Conservation (phyloP, 2,329 filamentous ascomycete genomes). For the Neurospora sp. region DNA sequence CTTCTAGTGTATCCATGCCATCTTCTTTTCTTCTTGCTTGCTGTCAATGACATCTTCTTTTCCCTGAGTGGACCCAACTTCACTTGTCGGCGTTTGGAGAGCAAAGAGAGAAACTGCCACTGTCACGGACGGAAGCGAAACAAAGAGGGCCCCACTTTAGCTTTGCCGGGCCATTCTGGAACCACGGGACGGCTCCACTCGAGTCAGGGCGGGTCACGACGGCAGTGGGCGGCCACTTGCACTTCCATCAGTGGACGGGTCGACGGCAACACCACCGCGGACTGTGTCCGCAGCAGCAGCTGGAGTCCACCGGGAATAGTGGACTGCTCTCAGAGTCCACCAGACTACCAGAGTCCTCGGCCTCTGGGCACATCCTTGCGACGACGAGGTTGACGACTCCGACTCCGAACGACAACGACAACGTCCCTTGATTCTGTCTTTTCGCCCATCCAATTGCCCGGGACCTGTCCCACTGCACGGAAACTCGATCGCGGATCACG, state of each 20-base stretch:
- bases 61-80: background rate
- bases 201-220: slow-evolving; percentile 12
- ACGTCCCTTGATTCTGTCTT: background rate
- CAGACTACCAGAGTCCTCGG: background rate
- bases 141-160: slow-evolving; percentile 17
- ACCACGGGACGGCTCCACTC: slow-evolving; percentile 13
- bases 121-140: slow-evolving; percentile 2
- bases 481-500: background rate
- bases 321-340: background rate
- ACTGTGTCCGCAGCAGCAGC: background rate
- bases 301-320: background rate
- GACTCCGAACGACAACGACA: background rate
- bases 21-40: background rate
- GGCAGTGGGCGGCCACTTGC: slow-evolving; percentile 1
- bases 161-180: slow-evolving; percentile 12
- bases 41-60: background rate
- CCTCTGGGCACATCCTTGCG: background rate
- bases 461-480: background rate
- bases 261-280: slow-evolving; percentile 8
- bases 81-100: background rate
- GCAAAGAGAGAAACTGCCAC: background rate
- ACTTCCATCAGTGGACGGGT: background rate
- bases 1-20: background rate
- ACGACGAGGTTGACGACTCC: background rate
- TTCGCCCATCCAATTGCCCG: background rate